Evolutionary conservation across 768 basidiomycete species (phyloP), one percentile per base, ranked within the genome.

Genomic region (Dioszegia aurantiaca): DNA sequence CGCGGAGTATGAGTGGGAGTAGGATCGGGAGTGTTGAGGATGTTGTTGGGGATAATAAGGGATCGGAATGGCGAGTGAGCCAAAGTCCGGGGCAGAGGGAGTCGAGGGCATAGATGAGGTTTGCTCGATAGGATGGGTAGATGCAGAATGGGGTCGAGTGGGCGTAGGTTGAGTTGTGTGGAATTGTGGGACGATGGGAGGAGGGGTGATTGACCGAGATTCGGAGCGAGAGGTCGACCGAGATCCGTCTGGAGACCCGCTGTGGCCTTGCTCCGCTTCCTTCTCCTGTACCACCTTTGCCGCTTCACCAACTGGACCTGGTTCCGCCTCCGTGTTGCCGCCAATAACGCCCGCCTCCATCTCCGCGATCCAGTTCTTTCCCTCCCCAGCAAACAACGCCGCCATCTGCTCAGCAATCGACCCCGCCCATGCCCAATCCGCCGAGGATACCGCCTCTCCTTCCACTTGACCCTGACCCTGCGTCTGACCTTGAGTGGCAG

Each of bases 331-430:
- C 28, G 4, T n/a, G 9, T 16, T 28, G 27, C n/a, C n/a, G n/a
- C n/a, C n/a, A n/a, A n/a, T n/a, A n/a, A n/a, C n/a, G n/a, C n/a
- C n/a, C n/a, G n/a, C n/a, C n/a, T 23, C 46, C 14, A 11, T 19
- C 27, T 47, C 46, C 28, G 8, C 46, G 4, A 47, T 17, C 46
- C 46, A 47, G 9, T 28, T 17, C 46, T 47, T 47, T 14, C 46
- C 46, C n/a, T 47, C 46, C 3, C 27, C 46, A 17, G 28, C 46
- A 19, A 47, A 47, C 28, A 47, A 26, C 46, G 46, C 46, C 46
- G 46, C 46, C 46, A 47, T 47, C 17, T 47, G 46, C 46, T 47
- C 46, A 26, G 46, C 46, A 12, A 47, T 47, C 28, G 19, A 23
- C 24, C 46, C 46, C 11, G 26, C 46, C 46, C 46, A 47, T 4